A percentile compares a stretch with the other conserved stretches of the same genome.
These are phyloP conservation scores for Boechera divaricarpa DNA, from an alignment of 345 rosid species.

Conservation along the genomic window DNA sequence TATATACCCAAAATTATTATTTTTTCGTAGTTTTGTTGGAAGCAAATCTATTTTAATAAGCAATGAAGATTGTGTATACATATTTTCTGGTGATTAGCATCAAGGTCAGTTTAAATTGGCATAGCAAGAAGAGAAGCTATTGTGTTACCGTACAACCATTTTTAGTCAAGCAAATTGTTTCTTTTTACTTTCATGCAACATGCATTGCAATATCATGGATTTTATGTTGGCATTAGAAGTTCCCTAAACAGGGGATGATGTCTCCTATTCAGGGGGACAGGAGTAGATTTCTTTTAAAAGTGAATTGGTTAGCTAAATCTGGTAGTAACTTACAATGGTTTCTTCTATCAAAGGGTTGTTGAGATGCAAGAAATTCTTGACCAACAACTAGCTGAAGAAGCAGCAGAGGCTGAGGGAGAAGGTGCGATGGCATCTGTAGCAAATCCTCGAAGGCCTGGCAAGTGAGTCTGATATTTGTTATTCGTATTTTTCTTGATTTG, in stretches of 20 bases:
- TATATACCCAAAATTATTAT: constrained; percentile 3
- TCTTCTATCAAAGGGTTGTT: constrained; percentile 69
- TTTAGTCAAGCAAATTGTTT: constrained; percentile 5
- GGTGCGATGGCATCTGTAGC: constrained; percentile 90
- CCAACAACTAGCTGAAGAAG: constrained; percentile 97
- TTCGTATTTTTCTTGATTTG: constrained; percentile 22
- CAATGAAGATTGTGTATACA: background rate
- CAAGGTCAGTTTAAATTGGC: constrained; percentile 15
- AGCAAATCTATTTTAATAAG: constrained; percentile 7
- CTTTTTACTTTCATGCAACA: background rate
- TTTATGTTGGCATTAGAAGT: constrained; percentile 26
- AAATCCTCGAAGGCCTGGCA: constrained; percentile 90
- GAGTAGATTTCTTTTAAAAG: background rate
- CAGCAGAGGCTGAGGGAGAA: constrained; percentile 99
- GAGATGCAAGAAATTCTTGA: constrained; percentile 99
- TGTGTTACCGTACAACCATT: constrained; percentile 17
- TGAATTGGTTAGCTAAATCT: constrained; percentile 11
- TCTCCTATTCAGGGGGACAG: constrained; percentile 8
- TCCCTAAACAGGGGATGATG: constrained; percentile 15
- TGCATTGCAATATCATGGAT: constrained; percentile 25
- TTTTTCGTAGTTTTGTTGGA: constrained; percentile 18
- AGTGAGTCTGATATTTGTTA: constrained; percentile 52
- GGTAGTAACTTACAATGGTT: constrained; percentile 27
- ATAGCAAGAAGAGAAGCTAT: constrained; percentile 2
- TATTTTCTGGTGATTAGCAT: constrained; percentile 25